Percentiles rank a stretch among this genome's conserved stretches.
Evolutionary conservation across 23 red algal species (phyloP).

Genomic region (Gracilariopsis chorda): DNA sequence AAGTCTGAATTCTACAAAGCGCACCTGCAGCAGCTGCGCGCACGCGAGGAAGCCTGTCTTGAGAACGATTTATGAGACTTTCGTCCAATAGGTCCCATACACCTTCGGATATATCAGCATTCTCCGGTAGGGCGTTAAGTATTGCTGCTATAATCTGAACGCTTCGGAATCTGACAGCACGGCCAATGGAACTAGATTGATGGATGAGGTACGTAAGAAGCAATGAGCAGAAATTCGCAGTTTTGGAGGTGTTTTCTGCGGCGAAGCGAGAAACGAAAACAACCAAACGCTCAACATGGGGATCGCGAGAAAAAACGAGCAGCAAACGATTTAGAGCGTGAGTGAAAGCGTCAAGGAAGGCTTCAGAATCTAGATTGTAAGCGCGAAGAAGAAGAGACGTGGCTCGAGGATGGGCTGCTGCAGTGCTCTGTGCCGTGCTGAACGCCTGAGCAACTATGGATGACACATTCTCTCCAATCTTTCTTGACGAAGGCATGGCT

Average conservation of each 20-base stretch:
- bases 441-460: slow-evolving; percentile 32
- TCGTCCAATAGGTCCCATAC: not conserved
- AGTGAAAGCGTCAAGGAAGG: slow-evolving; percentile 40
- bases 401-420: slow-evolving; percentile 38
- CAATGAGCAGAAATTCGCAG: slow-evolving; percentile 35
- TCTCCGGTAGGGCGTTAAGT: slow-evolving; percentile 38
- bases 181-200: slow-evolving; percentile 18
- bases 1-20: slow-evolving; percentile 51
- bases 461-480: not conserved
- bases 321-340: slow-evolving; percentile 67
- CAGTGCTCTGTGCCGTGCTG: slow-evolving; percentile 37
- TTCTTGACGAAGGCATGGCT: not conserved
- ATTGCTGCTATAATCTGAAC: slow-evolving; percentile 49
- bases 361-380: not conserved
- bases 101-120: slow-evolving; percentile 13
- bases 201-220: slow-evolving; percentile 55
- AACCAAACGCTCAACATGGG: slow-evolving; percentile 68
- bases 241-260: not conserved
- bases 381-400: slow-evolving; percentile 23
- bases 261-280: slow-evolving; percentile 51
- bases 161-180: slow-evolving; percentile 63
- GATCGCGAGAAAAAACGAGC: slow-evolving; percentile 51
- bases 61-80: slow-evolving; percentile 36
- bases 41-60: slow-evolving; percentile 64
- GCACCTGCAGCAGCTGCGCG: slow-evolving; percentile 68